Conservation (phyloP, 108 stramenopile genomes). For the Stephanodiscus minutulus region DNA sequence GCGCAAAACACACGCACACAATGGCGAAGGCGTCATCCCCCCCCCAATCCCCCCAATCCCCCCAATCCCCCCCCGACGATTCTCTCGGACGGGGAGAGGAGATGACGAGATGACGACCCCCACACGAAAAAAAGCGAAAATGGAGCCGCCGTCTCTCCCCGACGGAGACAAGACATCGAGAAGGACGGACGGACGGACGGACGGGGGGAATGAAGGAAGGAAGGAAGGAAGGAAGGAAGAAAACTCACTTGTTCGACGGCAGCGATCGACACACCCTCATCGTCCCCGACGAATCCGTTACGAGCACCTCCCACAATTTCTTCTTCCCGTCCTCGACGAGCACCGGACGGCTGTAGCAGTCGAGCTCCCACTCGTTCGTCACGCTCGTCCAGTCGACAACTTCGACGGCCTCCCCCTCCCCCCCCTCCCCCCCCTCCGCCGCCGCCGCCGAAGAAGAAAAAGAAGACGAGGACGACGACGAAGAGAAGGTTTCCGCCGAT, state of each 20-base stretch:
- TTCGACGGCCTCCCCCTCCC: background rate
- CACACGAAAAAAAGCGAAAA: no score
- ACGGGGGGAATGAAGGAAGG: no score
- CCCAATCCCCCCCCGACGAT: no score
- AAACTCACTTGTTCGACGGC: slow-evolving; percentile 68
- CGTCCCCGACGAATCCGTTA: slow-evolving; percentile 86
- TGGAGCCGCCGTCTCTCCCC: no score
- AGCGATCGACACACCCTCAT: slow-evolving; percentile 70
- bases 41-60: no score
- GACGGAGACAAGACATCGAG: no score
- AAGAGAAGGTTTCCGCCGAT: slow-evolving; percentile 2
- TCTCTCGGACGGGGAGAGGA: no score
- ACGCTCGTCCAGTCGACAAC: slow-evolving; percentile 31
- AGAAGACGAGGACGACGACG: slow-evolving; percentile 12
- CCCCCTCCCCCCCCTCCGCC: background rate
- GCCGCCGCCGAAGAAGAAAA: slow-evolving; percentile 7
- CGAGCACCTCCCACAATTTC: slow-evolving; percentile 96
- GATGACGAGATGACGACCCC: no score
- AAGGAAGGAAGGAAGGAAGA: no score
- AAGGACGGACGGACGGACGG: no score
- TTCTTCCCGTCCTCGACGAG: slow-evolving; percentile 74
- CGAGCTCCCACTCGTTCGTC: slow-evolving; percentile 84
- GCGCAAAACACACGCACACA: no score
- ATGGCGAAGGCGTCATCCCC: no score
- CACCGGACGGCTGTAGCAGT: slow-evolving; percentile 93